Conservation (phyloP, 2,329 filamentous ascomycete species). For the Stromatinia cepivora region DNA sequence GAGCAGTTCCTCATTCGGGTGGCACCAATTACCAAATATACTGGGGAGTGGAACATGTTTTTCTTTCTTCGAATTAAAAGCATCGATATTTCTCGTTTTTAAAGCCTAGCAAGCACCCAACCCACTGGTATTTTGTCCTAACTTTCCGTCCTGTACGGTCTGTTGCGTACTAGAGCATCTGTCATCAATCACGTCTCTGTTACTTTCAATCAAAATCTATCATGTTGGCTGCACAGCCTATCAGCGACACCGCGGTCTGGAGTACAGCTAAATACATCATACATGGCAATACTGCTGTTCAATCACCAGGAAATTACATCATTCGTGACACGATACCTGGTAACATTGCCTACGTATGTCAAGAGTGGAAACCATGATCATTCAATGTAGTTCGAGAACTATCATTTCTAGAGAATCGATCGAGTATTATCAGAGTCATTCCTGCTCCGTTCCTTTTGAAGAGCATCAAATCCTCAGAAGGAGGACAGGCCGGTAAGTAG, state of each 20-base stretch:
- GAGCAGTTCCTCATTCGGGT: neutral
- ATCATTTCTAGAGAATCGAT: too few relatives aligned
- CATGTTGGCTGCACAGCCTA: neutral
- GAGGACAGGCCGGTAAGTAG: too few relatives aligned
- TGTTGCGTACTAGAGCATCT: neutral
- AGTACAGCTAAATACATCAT: too few relatives aligned
- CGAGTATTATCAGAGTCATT: neutral
- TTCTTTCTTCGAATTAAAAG: too few relatives aligned
- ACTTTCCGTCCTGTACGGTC: neutral
- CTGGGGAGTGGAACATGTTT: neutral
- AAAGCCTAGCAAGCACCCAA: neutral
- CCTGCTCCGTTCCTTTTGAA: neutral
- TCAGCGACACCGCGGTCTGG: too few relatives aligned
- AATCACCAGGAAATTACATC: too few relatives aligned
- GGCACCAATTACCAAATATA: neutral
- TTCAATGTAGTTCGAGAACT: neutral
- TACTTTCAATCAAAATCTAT: neutral
- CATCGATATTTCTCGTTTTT: neutral
- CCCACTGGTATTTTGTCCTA: neutral
- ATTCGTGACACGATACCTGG: neutral
- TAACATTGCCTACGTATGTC: neutral
- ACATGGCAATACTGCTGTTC: too few relatives aligned
- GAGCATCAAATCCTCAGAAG: neutral
- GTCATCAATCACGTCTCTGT: neutral
- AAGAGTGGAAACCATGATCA: neutral